Evolutionary conservation across 2,329 filamentous ascomycete species (phyloP).

Genomic region (Immersiporthe knoxdaviesiana): DNA sequence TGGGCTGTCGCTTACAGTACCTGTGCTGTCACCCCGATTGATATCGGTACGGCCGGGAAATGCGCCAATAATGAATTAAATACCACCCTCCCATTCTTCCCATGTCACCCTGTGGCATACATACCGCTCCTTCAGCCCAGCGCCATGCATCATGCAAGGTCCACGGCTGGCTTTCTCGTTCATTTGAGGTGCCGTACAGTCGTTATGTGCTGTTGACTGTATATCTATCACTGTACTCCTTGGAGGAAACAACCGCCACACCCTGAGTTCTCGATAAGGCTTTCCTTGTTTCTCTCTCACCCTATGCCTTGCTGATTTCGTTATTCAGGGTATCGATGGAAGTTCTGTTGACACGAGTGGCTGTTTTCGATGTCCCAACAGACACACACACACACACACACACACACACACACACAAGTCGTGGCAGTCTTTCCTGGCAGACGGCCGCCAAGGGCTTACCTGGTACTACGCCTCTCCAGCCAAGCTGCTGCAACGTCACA

Average conservation of each 20-base stretch:
- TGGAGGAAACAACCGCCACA: not conserved
- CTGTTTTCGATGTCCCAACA: not conserved
- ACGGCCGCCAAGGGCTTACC: slow-evolving; percentile 2
- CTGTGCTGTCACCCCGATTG: not conserved
- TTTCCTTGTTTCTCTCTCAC: not conserved
- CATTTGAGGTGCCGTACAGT: too few relatives aligned
- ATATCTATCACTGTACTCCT: not conserved
- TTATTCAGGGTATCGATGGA: not conserved
- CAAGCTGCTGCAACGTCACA: slow-evolving; percentile 1
- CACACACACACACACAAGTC: too few relatives aligned
- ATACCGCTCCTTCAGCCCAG: slow-evolving; percentile 10
- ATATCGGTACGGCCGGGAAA: not conserved
- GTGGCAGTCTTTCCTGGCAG: not conserved
- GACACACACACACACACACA: too few relatives aligned
- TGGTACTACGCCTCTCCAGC: not conserved
- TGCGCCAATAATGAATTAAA: not conserved
- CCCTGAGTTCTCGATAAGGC: not conserved
- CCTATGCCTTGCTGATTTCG: not conserved
- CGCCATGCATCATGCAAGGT: slow-evolving; percentile 11
- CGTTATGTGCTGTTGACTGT: not conserved
- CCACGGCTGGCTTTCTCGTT: too few relatives aligned
- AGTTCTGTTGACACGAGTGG: not conserved
- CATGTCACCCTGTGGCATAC: not conserved
- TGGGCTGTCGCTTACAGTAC: not conserved
- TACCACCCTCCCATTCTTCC: too few relatives aligned